Evolutionary conservation across 176 grass and related monocot species (phyloP).

Genomic region (Bolboschoenus planiculmis): DNA sequence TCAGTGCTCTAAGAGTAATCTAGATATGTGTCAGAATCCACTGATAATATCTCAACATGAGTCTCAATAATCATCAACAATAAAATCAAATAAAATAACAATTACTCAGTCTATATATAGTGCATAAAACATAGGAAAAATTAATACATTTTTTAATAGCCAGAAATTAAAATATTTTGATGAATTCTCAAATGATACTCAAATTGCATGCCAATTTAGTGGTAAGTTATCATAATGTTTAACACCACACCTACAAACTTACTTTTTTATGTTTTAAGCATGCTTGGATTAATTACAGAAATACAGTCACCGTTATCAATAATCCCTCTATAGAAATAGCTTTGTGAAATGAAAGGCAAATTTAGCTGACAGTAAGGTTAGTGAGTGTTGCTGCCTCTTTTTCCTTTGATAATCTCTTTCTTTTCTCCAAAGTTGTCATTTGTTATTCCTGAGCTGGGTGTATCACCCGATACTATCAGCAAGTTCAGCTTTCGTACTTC

Average conservation of each 20-base stretch:
- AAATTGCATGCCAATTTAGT: not conserved
- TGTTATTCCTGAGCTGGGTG: not conserved
- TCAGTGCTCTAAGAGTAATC: not conserved
- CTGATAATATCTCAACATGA: not conserved
- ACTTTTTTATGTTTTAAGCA: not conserved
- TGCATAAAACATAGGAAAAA: not conserved
- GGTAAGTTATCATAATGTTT: not conserved
- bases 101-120: not conserved
- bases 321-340: not conserved
- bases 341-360: not conserved
- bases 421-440: not conserved
- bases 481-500: not conserved
- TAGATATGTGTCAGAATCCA: not conserved
- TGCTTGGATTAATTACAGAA: not conserved
- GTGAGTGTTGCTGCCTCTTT: not conserved
- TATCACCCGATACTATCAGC: not conserved
- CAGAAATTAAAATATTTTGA: not conserved
- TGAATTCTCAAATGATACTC: not conserved
- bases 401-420: not conserved
- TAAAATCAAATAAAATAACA: not conserved
- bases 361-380: not conserved
- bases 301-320: not conserved
- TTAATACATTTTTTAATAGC: not conserved
- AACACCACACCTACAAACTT: not conserved
- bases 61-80: not conserved